A percentile compares a stretch with the other conserved stretches of the same genome.
These are phyloP conservation scores for Pythium guiyangense DNA, from an alignment of 352 stramenopile genomes.

Conservation along the genomic window DNA sequence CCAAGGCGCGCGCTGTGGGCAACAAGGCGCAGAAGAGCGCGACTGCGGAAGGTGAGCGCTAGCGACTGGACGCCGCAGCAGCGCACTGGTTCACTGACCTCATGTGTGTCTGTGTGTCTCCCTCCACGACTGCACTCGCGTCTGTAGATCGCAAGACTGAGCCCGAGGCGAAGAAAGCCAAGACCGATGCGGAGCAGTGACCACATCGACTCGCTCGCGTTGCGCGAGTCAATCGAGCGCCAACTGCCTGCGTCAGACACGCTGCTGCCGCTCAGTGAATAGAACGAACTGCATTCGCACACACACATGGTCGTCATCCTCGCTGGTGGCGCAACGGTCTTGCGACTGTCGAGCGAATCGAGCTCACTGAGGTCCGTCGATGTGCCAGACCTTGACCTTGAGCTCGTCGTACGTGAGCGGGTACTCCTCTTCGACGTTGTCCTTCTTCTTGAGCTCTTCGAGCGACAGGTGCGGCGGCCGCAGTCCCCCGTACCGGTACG, in stretches of 20 bases:
- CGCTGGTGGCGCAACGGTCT: no score
- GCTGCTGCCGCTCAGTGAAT: conserved; percentile 12
- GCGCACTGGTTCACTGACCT: no score
- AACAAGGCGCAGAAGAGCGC: conserved; percentile 45
- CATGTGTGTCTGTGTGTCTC: conserved; percentile 4
- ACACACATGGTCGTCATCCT: not conserved
- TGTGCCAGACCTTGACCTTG: conserved; percentile 79
- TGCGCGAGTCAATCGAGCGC: not conserved
- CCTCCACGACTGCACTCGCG: conserved; percentile 1
- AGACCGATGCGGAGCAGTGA: conserved; percentile 41
- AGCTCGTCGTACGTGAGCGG: conserved; percentile 84
- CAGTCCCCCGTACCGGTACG: conserved; percentile 64
- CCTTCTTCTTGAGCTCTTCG: conserved; percentile 78
- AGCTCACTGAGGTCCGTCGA: conserved; percentile 18
- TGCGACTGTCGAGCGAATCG: not conserved
- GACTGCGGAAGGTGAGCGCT: conserved; percentile 18
- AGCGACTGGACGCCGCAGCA: no score
- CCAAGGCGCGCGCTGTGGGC: conserved; percentile 87
- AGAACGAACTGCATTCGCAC: conserved; percentile 22
- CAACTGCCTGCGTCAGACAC: not conserved
- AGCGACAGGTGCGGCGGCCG: conserved; percentile 65
- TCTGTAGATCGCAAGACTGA: conserved; percentile 20
- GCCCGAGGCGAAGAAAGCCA: conserved; percentile 76
- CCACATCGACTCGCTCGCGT: not conserved
- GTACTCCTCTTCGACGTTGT: conserved; percentile 84